Conservation (phyloP, 176 grass and related monocot genomes). For the Phoenix roebelenii region DNA sequence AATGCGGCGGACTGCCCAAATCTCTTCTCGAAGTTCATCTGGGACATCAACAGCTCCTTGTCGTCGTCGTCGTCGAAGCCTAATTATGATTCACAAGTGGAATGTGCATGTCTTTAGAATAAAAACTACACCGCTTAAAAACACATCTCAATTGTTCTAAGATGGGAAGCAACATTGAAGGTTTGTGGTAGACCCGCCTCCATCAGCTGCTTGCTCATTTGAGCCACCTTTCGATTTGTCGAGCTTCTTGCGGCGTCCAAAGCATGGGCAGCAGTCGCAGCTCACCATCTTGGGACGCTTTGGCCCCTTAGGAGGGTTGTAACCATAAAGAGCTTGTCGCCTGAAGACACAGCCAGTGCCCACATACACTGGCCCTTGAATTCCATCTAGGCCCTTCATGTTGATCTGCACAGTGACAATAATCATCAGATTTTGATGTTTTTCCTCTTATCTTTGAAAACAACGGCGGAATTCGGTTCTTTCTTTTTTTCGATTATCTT, state of each 20-base stretch:
- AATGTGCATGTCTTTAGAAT: too few species aligned
- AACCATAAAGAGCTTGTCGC: constrained; percentile 88
- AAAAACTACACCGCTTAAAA: too few species aligned
- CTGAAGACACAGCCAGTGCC: constrained; percentile 94
- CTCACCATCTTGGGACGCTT: constrained; percentile 97
- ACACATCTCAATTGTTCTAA: too few species aligned
- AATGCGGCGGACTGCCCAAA: constrained; percentile 98
- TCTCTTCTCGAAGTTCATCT: constrained; percentile 99
- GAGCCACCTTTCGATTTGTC: constrained; percentile 57
- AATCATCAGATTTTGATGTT: neutral
- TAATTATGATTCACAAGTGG: constrained; percentile 3
- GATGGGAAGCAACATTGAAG: too few species aligned
- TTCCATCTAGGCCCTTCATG: constrained; percentile 96
- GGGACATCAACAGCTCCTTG: constrained; percentile 94
- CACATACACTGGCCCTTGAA: constrained; percentile 93
- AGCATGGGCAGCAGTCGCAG: constrained; percentile 97
- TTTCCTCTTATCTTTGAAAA: too few species aligned
- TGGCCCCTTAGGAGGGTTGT: constrained; percentile 87
- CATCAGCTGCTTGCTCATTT: constrained; percentile 33
- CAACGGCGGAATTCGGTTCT: too few species aligned
- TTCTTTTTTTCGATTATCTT: too few species aligned
- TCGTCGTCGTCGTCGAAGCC: constrained; percentile 53
- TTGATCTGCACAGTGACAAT: constrained; percentile 51
- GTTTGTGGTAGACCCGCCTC: constrained; percentile 14
- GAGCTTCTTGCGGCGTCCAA: constrained; percentile 70